phyloP scores from a whole-genome alignment of 2,329 filamentous ascomycete genomes.

The Grosmannia huntii region DNA sequence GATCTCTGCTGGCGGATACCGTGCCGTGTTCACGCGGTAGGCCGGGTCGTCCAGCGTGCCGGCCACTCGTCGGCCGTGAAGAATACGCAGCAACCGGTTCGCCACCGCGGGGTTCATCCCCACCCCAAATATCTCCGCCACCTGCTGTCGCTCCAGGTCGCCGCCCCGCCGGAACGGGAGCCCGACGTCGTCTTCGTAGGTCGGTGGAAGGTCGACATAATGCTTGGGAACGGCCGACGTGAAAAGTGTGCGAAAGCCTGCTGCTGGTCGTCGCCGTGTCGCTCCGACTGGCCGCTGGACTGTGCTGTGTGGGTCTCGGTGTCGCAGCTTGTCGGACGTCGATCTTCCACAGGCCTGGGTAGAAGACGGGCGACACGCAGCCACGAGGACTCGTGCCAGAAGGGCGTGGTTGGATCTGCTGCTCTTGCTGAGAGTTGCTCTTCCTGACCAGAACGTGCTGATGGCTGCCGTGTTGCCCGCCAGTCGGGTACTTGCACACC shows the following conservation, averaged over 20 bases:
- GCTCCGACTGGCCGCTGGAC: conserved; percentile 1
- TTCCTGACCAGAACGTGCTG: background rate
- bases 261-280: background rate
- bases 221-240: conserved; percentile 28
- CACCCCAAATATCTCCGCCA: conserved; percentile 35
- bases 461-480: background rate
- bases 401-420: background rate
- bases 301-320: background rate
- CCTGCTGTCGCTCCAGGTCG: conserved; percentile 36
- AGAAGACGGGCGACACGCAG: background rate
- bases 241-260: conserved; percentile 16
- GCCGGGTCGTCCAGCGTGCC: conserved; percentile 49
- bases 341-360: background rate
- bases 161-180: conserved; percentile 36
- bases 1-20: conserved; percentile 29
- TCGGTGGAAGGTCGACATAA: conserved; percentile 44
- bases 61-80: conserved; percentile 51
- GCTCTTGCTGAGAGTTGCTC: no score
- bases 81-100: conserved; percentile 41
- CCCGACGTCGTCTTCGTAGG: conserved; percentile 42
- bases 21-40: conserved; percentile 32
- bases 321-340: background rate
- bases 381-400: background rate
- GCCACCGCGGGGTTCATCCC: conserved; percentile 29
- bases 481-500: background rate